phyloP scores from a whole-genome alignment of 1,284 basidiomycete genomes.

The Chalciporus sp. region DNA sequence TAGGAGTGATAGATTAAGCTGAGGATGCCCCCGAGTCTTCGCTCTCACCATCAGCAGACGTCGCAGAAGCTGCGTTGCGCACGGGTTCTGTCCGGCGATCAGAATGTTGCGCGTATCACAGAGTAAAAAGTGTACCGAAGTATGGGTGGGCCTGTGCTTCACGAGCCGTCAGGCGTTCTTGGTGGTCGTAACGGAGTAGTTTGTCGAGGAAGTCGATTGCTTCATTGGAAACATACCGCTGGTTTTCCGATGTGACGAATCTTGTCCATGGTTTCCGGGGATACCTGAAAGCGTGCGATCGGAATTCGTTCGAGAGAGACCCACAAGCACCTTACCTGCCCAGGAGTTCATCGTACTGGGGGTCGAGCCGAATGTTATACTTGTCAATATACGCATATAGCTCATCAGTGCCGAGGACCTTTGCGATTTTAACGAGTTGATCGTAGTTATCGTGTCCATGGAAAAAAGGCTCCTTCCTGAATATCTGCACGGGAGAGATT shows the following conservation, averaged over 20 bases:
- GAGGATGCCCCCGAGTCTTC: constrained; percentile 74
- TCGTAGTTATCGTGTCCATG: constrained; percentile 99
- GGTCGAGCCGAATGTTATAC: constrained; percentile 91
- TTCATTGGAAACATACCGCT: constrained; percentile 96
- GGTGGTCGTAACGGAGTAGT: constrained; percentile 94
- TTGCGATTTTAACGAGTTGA: constrained; percentile 97
- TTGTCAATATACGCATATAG: constrained; percentile 90
- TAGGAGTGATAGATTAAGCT: constrained; percentile 27
- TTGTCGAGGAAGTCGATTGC: constrained; percentile 98
- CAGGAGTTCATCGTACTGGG: constrained; percentile 89
- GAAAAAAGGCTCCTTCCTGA: constrained; percentile 99
- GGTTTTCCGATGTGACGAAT: constrained; percentile 94
- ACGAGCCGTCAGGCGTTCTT: constrained; percentile 91
- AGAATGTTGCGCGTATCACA: constrained; percentile 18
- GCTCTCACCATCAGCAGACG: constrained; percentile 66
- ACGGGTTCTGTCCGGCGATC: constrained; percentile 55
- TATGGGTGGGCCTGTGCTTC: constrained; percentile 90
- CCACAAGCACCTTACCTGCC: constrained; percentile 53
- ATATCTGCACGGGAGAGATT: constrained; percentile 65
- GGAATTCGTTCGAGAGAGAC: not conserved
- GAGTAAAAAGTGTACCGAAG: constrained; percentile 62
- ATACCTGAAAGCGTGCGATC: constrained; percentile 54
- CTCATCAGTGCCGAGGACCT: constrained; percentile 96
- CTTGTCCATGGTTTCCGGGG: constrained; percentile 92
- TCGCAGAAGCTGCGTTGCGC: constrained; percentile 41